Percentiles rank a stretch among this genome's conserved stretches.
These are phyloP conservation scores for Cladosporium cucumerinum DNA, from an alignment of 2,329 filamentous ascomycete genomes.

Conservation along the genomic window DNA sequence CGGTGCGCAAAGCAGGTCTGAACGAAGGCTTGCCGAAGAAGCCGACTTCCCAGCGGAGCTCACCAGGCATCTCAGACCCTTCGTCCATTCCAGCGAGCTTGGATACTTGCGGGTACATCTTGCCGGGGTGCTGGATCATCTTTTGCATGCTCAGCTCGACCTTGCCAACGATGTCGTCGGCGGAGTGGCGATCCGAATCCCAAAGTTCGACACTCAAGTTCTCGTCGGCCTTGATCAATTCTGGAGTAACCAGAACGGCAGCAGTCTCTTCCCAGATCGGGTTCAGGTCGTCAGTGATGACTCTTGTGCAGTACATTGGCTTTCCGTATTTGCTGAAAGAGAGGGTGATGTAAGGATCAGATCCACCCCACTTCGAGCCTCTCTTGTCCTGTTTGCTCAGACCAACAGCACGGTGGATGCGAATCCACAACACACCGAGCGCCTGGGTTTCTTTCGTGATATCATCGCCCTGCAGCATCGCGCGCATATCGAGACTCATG, in stretches of 20 bases:
- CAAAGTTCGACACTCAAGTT: conserved; percentile 90
- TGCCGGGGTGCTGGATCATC: conserved; percentile 88
- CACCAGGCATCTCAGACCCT: conserved; percentile 83
- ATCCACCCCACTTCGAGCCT: conserved; percentile 80
- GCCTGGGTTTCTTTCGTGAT: conserved; percentile 86
- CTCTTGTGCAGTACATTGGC: conserved; percentile 94
- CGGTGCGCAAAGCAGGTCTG: conserved; percentile 76
- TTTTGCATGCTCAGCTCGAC: conserved; percentile 91
- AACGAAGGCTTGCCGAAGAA: conserved; percentile 92
- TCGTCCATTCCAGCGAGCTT: conserved; percentile 79
- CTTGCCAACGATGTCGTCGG: conserved; percentile 93
- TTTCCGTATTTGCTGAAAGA: conserved; percentile 96
- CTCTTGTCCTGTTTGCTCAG: conserved; percentile 88
- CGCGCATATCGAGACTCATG: conserved; percentile 85
- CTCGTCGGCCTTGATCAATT: conserved; percentile 90
- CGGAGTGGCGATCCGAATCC: conserved; percentile 90
- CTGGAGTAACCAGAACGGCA: conserved; percentile 79
- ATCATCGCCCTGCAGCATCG: conserved; percentile 86
- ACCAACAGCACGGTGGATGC: conserved; percentile 81
- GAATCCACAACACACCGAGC: conserved; percentile 84
- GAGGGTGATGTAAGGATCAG: conserved; percentile 92
- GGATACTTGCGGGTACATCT: conserved; percentile 87
- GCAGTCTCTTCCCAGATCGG: conserved; percentile 88
- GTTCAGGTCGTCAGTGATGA: conserved; percentile 92
- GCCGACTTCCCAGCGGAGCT: conserved; percentile 93